Percentiles rank a stretch among this genome's conserved stretches.
These are phyloP conservation scores for Thamnidium elegans DNA, from an alignment of 192 early-diverging fungal species.

Conservation along the genomic window DNA sequence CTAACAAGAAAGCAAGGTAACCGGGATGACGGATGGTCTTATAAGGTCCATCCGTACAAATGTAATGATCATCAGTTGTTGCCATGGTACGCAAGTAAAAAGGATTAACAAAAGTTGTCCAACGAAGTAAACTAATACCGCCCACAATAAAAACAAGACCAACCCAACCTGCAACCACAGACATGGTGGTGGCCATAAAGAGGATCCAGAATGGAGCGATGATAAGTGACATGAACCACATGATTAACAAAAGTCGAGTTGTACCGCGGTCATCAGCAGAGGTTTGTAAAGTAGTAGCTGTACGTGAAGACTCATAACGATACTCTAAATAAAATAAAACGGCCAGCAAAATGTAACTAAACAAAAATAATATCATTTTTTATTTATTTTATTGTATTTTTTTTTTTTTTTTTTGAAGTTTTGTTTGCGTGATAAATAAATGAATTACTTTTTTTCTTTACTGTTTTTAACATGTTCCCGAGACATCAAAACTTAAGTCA, in stretches of 20 bases:
- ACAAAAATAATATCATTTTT: too few relatives aligned
- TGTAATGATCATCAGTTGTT: constrained; percentile 33
- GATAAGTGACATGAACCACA: constrained; percentile 8
- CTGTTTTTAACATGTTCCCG: too few relatives aligned
- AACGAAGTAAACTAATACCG: constrained; percentile 21
- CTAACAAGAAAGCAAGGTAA: constrained; percentile 28
- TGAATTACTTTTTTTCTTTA: too few relatives aligned
- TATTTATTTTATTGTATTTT: too few relatives aligned
- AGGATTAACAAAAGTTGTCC: constrained; percentile 28
- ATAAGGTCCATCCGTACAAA: constrained; percentile 36
- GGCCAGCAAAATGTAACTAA: background rate
- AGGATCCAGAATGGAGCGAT: constrained; percentile 10
- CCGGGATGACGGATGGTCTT: constrained; percentile 38
- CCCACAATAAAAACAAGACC: constrained; percentile 31
- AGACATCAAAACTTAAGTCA: too few relatives aligned
- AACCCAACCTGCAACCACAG: constrained; percentile 21
- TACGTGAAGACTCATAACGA: background rate
- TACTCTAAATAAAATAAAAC: background rate
- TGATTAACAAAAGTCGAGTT: constrained; percentile 14
- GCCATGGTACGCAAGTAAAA: constrained; percentile 31
- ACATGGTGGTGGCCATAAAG: background rate
- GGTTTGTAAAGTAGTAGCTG: constrained; percentile 15
- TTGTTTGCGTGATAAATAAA: too few relatives aligned
- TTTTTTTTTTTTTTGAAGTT: too few relatives aligned
- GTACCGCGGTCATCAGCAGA: constrained; percentile 32